phyloP scores from a whole-genome alignment of 2,329 filamentous ascomycete genomes.

The Dothiorella sarmentorum region DNA sequence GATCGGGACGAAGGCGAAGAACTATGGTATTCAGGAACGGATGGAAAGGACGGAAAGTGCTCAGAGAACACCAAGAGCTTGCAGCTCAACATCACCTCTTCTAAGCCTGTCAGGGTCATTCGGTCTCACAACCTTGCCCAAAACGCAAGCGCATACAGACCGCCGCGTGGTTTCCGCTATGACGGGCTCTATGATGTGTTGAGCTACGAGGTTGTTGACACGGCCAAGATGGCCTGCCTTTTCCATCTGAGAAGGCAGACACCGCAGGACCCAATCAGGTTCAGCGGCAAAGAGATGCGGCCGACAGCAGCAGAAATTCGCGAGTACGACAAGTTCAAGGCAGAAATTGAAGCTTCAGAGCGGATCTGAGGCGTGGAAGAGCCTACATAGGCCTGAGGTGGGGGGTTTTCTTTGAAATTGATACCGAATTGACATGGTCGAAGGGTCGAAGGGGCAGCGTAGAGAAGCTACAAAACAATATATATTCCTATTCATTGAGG shows the following conservation, averaged over 20 bases:
- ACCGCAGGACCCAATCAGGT: conserved; percentile 49
- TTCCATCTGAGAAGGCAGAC: conserved; percentile 47
- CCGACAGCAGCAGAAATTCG: conserved; percentile 42
- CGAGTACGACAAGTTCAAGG: conserved; percentile 9
- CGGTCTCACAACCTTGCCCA: conserved; percentile 41
- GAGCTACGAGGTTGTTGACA: conserved; percentile 38
- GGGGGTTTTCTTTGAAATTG: background rate
- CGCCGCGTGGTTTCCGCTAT: conserved; percentile 51
- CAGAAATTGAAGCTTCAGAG: background rate
- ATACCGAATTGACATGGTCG: too few species aligned
- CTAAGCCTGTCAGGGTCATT: conserved; percentile 50
- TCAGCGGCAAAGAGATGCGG: conserved; percentile 37
- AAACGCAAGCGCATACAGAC: conserved; percentile 41
- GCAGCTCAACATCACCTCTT: conserved; percentile 35
- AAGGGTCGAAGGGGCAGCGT: too few species aligned
- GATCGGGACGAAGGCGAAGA: conserved; percentile 50
- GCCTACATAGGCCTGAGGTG: background rate
- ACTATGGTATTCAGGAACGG: conserved; percentile 54
- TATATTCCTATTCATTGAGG: background rate
- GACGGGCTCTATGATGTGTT: conserved; percentile 55
- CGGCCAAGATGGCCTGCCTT: conserved; percentile 40
- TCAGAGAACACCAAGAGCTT: conserved; percentile 43
- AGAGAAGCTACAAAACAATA: too few species aligned
- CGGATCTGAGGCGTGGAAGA: background rate
- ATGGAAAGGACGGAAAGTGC: conserved; percentile 29